Evolutionary conservation across 202 grass and related monocot genomes (phyloP), one percentile per base, ranked within the genome.

Genomic region (Zoysia matrella): DNA sequence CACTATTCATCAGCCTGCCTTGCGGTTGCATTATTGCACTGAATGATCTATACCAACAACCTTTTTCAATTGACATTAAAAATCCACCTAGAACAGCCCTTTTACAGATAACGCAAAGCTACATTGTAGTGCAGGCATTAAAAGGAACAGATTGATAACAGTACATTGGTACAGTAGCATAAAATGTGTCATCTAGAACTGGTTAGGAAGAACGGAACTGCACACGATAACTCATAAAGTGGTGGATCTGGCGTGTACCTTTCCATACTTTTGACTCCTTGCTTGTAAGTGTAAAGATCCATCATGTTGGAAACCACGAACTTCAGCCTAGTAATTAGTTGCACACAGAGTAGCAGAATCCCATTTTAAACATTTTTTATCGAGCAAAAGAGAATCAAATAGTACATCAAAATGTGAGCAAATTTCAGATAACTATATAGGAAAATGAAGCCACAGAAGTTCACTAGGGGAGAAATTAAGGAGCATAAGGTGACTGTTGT

Each of bases 201-300:
- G 47, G 16, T 9, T 79, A 36, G 30, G 30, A 36, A 36, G 30
- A 36, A 36, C 6, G 15, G 41, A 11, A 76, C 39, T 58, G 54
- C 4, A 7, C 70, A 57, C 52, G 45, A 56, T 76, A 76, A 49
- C 8, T 55, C 13, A 64, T 12, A 66, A 47, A 77, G 72, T 60
- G 58, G 66, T 15, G 60, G 45, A 51, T 62, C 45, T 68, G 48
- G 30, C 44, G 74, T 54, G 36, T 77, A 98, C 96, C 89, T 95
- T 95, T 91, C 96, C 96, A 83, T 98, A 98, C 76, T 98, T 98
- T 81, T 98, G 91, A 89, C 96, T 98, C 87, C 96, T 92, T 87
- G 96, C 96, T 90, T 99, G 96, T 63, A 99, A 87, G 46, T 99
- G 92, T 69, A 99, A 73, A 76, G 90, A 95, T 73, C 96, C 92